These are phyloP conservation scores for Lyophyllum semitale DNA, from an alignment of 768 basidiomycete species.

Conservation along the genomic window DNA sequence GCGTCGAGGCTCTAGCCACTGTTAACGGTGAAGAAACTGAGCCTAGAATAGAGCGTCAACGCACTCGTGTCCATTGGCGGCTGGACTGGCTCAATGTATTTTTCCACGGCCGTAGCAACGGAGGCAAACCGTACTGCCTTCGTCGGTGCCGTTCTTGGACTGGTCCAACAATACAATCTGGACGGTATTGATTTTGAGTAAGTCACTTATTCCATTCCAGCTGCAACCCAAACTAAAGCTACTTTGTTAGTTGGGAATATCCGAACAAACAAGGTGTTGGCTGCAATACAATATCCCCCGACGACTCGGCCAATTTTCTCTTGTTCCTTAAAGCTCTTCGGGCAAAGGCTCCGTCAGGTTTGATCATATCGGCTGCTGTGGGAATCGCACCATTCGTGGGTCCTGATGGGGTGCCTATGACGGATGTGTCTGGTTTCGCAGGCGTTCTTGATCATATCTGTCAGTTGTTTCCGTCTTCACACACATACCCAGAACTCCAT, in stretches of 20 bases:
- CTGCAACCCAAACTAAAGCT: not conserved
- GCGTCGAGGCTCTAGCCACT: slow-evolving; percentile 12
- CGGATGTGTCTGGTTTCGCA: slow-evolving; percentile 73
- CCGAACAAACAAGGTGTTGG: slow-evolving; percentile 66
- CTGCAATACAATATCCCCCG: slow-evolving; percentile 60
- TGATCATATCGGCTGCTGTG: slow-evolving; percentile 58
- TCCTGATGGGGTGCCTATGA: slow-evolving; percentile 58
- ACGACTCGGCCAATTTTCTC: slow-evolving; percentile 80
- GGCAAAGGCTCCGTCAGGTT: slow-evolving; percentile 42
- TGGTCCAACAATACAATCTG: slow-evolving; percentile 51
- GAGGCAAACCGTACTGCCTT: slow-evolving; percentile 62
- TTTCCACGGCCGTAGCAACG: slow-evolving; percentile 61
- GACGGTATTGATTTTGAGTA: slow-evolving; percentile 63
- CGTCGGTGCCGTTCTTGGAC: slow-evolving; percentile 53
- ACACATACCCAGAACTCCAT: not conserved
- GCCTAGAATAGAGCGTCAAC: slow-evolving; percentile 45
- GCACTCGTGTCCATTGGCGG: slow-evolving; percentile 69
- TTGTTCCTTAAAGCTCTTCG: slow-evolving; percentile 74
- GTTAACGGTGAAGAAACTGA: not conserved
- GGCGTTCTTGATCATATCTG: slow-evolving; percentile 55
- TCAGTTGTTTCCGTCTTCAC: slow-evolving; percentile 16
- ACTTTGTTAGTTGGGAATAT: slow-evolving; percentile 71
- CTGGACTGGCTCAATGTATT: slow-evolving; percentile 66
- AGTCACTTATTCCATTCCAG: slow-evolving; percentile 10
- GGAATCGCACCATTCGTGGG: slow-evolving; percentile 43